These are phyloP conservation scores for Umbellularia californica DNA, from an alignment of 164 flowering plant species.

Conservation along the genomic window DNA sequence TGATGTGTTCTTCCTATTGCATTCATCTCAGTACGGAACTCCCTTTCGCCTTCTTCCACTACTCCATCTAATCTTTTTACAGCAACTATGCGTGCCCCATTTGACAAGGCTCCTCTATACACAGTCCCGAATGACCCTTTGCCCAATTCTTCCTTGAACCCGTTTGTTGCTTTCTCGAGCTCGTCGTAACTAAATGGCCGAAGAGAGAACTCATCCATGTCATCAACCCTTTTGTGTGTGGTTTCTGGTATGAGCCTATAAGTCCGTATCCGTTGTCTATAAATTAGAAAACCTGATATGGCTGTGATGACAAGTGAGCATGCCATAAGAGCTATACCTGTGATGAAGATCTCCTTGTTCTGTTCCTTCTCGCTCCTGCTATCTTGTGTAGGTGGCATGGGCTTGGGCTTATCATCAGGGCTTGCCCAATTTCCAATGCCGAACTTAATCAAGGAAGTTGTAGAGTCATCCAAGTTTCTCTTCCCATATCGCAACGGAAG, in stretches of 20 bases:
- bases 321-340: neutral
- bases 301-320: neutral
- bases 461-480: neutral
- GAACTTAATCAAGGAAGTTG: neutral
- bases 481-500: constrained; percentile 12
- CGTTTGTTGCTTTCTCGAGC: constrained; percentile 10
- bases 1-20: constrained; percentile 7
- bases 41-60: constrained; percentile 16
- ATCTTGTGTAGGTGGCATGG: neutral
- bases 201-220: neutral
- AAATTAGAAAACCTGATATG: neutral
- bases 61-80: constrained; percentile 18
- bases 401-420: neutral
- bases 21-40: constrained; percentile 7
- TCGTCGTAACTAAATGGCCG: constrained; percentile 4
- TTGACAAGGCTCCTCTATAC: constrained; percentile 4
- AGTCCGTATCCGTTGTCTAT: neutral
- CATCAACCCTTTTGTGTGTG: too few relatives aligned
- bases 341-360: neutral
- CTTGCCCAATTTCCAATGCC: neutral
- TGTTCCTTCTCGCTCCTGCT: neutral
- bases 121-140: constrained; percentile 7
- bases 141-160: constrained; percentile 8
- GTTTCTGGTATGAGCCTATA: too few relatives aligned
- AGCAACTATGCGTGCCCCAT: neutral